Conservation (phyloP, 305 asterid genomes). For the Fraxinus velutina region DNA sequence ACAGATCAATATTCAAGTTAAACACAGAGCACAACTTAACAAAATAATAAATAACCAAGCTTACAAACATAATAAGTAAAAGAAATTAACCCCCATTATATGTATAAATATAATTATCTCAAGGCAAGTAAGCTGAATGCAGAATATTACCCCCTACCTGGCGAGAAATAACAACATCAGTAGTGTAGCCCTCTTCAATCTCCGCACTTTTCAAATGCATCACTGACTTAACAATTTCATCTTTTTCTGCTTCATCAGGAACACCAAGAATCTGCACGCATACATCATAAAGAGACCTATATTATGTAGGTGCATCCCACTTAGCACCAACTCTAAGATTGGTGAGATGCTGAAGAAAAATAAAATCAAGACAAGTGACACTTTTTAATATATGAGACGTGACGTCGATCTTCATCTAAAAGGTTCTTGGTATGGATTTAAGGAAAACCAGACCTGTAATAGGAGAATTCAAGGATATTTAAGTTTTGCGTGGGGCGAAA, state of each 20-base stretch:
- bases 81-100: background rate
- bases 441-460: constrained; percentile 4
- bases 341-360: background rate
- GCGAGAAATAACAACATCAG: constrained; percentile 77
- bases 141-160: constrained; percentile 47
- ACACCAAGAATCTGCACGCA: constrained; percentile 78
- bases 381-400: background rate
- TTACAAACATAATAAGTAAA: background rate
- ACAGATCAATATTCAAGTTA: constrained; percentile 18
- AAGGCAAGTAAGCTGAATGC: constrained; percentile 20
- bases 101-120: constrained; percentile 5
- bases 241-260: constrained; percentile 85
- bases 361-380: background rate
- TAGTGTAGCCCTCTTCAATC: constrained; percentile 93
- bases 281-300: constrained; percentile 20
- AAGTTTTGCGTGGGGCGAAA: background rate
- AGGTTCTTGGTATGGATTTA: constrained; percentile 6
- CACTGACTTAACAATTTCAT: constrained; percentile 88
- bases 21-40: constrained; percentile 13
- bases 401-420: background rate
- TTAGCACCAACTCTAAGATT: background rate
- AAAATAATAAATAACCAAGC: constrained; percentile 12
- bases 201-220: constrained; percentile 81
- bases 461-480: constrained; percentile 17
- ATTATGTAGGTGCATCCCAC: constrained; percentile 4